phyloP scores from a whole-genome alignment of 2,329 filamentous ascomycete genomes.

The Diaporthe citri region DNA sequence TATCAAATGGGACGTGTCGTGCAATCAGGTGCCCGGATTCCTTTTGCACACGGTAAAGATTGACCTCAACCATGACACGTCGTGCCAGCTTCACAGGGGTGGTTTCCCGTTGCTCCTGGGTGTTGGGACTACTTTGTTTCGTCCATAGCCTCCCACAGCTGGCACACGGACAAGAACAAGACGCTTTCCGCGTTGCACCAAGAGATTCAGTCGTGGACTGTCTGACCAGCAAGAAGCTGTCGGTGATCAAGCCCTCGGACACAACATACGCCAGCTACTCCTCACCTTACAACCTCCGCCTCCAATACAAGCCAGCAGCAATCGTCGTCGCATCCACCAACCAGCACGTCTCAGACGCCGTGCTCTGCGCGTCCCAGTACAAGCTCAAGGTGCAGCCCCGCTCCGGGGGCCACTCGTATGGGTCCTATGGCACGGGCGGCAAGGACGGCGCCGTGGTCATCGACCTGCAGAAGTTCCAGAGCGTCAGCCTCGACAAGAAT shows the following conservation, averaged over 20 bases:
- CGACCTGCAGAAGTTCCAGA: slow-evolving; percentile 55
- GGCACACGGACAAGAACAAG: neutral
- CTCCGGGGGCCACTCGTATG: slow-evolving; percentile 67
- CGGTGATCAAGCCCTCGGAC: slow-evolving; percentile 11
- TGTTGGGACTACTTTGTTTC: neutral
- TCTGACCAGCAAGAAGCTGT: slow-evolving; percentile 1
- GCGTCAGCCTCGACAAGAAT: slow-evolving; percentile 47
- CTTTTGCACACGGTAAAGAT: neutral
- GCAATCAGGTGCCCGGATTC: too few relatives aligned
- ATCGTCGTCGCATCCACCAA: slow-evolving; percentile 50
- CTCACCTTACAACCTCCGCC: slow-evolving; percentile 47
- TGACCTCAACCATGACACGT: neutral
- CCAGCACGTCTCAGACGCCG: slow-evolving; percentile 57
- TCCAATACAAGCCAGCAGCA: slow-evolving; percentile 48
- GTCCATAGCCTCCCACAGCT: neutral
- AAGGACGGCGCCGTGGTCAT: slow-evolving; percentile 56
- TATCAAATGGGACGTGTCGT: neutral
- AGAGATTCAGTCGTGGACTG: slow-evolving; percentile 10
- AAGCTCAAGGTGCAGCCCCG: slow-evolving; percentile 63
- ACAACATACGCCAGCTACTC: slow-evolving; percentile 12
- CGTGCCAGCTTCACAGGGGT: neutral
- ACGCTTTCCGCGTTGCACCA: neutral
- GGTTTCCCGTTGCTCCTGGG: neutral
- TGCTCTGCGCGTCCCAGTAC: slow-evolving; percentile 57
- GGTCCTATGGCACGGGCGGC: slow-evolving; percentile 60